Percentiles rank a stretch among this genome's conserved stretches.
Conservation (phyloP, 2,329 filamentous ascomycete genomes). For the Pseudophaeomoniella oleicola region DNA sequence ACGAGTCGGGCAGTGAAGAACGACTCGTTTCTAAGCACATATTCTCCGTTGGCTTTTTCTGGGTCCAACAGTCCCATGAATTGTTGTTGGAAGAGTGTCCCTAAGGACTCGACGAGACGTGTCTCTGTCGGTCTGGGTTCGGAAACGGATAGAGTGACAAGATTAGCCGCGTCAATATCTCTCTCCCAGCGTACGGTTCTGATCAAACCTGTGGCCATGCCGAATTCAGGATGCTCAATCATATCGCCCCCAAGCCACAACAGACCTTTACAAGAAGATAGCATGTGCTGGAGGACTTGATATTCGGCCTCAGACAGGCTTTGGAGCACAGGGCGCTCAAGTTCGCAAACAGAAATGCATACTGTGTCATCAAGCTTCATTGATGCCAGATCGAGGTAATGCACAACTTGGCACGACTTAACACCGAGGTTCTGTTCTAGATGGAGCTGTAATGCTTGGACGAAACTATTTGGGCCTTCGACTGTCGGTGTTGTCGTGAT, state of each 20-base stretch:
- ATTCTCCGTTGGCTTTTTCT: constrained; percentile 11
- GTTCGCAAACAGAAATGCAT: constrained; percentile 12
- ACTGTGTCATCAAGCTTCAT: constrained; percentile 9
- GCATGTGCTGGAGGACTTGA: constrained; percentile 12
- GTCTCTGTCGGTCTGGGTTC: constrained; percentile 4
- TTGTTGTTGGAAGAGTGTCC: constrained; percentile 10
- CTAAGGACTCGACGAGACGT: constrained; percentile 4
- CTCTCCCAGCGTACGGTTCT: constrained; percentile 19
- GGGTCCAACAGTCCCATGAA: constrained; percentile 6
- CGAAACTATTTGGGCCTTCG: constrained; percentile 1
- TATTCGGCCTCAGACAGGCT: constrained; percentile 13
- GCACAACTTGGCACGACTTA: constrained; percentile 6
- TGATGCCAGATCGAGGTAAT: constrained; percentile 9
- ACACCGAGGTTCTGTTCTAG: constrained; percentile 3
- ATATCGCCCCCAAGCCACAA: constrained; percentile 21
- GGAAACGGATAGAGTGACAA: constrained; percentile 13
- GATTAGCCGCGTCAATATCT: constrained; percentile 15
- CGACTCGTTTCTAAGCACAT: constrained; percentile 8
- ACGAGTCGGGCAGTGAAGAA: constrained; percentile 13
- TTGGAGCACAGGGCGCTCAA: constrained; percentile 7
- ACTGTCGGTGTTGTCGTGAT: constrained; percentile 2
- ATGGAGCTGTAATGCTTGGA: constrained; percentile 1
- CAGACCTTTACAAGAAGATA: constrained; percentile 13
- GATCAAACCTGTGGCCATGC: constrained; percentile 18
- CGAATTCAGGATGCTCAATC: constrained; percentile 14